Conservation (phyloP, 2,329 filamentous ascomycete species). For the Monilinia polystroma region DNA sequence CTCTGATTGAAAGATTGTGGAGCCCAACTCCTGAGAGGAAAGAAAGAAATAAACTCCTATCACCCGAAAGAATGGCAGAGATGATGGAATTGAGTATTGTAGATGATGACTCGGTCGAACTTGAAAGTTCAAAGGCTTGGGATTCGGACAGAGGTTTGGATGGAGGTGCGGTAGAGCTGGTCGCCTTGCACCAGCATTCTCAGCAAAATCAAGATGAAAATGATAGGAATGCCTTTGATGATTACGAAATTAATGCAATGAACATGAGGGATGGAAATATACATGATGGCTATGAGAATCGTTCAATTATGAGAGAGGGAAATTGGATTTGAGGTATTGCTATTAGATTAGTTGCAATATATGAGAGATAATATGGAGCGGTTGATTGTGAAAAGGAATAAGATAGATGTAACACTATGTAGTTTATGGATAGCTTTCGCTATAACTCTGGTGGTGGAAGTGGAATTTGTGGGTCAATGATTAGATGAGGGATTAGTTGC, state of each 20-base stretch:
- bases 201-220: not conserved
- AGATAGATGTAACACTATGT: not conserved
- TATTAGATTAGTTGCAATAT: not conserved
- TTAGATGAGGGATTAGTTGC: not conserved
- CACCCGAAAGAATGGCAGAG: not conserved
- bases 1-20: slow-evolving; percentile 15
- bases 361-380: not conserved
- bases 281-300: not conserved
- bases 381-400: not conserved
- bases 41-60: slow-evolving; percentile 8
- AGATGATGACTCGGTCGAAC: not conserved
- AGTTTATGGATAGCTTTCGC: not conserved
- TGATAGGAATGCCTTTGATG: not conserved
- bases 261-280: slow-evolving; percentile 2
- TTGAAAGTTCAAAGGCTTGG: not conserved
- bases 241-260: slow-evolving; percentile 16
- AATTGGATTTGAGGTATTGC: slow-evolving; percentile 27
- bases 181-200: not conserved
- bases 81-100: slow-evolving; percentile 10
- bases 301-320: slow-evolving; percentile 18
- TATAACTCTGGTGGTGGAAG: not conserved
- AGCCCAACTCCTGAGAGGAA: slow-evolving; percentile 17
- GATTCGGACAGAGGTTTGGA: not conserved
- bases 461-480: not conserved
- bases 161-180: not conserved